Evolutionary conservation across 371 early-diverging fungal species (phyloP).

Genomic region (Rhizomucor pusillus): DNA sequence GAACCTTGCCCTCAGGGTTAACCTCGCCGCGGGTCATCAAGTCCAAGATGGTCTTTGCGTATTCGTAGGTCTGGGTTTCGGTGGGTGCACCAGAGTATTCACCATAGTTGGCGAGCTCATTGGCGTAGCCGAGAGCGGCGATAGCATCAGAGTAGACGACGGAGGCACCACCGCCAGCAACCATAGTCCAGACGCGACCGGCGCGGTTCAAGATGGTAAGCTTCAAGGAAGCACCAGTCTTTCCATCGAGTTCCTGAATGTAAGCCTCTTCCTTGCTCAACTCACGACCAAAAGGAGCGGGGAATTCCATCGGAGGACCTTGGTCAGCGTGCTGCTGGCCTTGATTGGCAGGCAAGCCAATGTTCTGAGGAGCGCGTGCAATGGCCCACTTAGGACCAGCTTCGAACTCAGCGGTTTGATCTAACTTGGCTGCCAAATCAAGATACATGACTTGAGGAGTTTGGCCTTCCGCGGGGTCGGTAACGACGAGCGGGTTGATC

Average conservation of each 20-base stretch:
- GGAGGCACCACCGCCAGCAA: constrained; percentile 98
- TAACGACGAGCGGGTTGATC: constrained; percentile 97
- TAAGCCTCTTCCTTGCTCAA: constrained; percentile 95
- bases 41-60: constrained; percentile 96
- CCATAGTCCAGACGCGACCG: constrained; percentile 99
- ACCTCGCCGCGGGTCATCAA: constrained; percentile 90
- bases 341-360: constrained; percentile 40
- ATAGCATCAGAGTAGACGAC: constrained; percentile 97
- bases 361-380: constrained; percentile 67
- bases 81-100: constrained; percentile 99
- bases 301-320: constrained; percentile 95
- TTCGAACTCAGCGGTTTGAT: constrained; percentile 98
- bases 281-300: constrained; percentile 97
- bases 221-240: constrained; percentile 98
- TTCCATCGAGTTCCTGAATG: constrained; percentile 95
- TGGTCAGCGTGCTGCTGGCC: constrained; percentile 56
- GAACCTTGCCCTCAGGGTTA: constrained; percentile 88
- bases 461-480: constrained; percentile 60
- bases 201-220: constrained; percentile 92
- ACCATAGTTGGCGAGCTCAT: constrained; percentile 98
- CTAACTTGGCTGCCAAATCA: constrained; percentile 97
- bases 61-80: constrained; percentile 97
- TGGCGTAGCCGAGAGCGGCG: constrained; percentile 89
- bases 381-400: constrained; percentile 88
- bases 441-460: constrained; percentile 83